Evolutionary conservation across 352 stramenopile genomes (phyloP).

Genomic region (Pythium chondricola): DNA sequence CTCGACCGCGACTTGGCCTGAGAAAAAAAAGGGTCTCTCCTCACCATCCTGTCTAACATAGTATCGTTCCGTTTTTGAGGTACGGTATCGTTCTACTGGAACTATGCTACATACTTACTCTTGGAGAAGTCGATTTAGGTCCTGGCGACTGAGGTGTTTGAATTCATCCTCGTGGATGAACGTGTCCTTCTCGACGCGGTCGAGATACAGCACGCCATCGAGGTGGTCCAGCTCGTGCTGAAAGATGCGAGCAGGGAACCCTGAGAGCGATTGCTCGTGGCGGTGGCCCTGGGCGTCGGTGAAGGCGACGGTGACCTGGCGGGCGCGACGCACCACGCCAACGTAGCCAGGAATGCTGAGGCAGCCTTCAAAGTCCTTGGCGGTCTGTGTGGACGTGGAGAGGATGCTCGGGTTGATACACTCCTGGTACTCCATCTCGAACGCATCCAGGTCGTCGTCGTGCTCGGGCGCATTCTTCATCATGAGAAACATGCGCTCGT

Average conservation of each 20-base stretch:
- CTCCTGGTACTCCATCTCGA: slow-evolving; percentile 56
- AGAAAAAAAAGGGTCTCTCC: too few species aligned
- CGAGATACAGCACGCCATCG: slow-evolving; percentile 69
- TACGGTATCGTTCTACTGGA: too few species aligned
- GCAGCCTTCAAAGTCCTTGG: slow-evolving; percentile 82
- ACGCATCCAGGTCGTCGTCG: slow-evolving; percentile 38
- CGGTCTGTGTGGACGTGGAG: slow-evolving; percentile 33
- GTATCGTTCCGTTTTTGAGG: too few species aligned
- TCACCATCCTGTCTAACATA: too few species aligned
- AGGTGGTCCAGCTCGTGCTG: slow-evolving; percentile 82
- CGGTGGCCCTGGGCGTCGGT: slow-evolving; percentile 40
- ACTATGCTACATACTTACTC: too few species aligned
- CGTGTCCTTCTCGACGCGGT: slow-evolving; percentile 56
- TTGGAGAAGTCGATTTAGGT: too few species aligned
- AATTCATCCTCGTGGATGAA: slow-evolving; percentile 86
- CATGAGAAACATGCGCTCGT: slow-evolving; percentile 81
- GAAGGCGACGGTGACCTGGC: slow-evolving; percentile 65
- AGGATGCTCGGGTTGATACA: slow-evolving; percentile 78
- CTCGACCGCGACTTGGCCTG: too few species aligned
- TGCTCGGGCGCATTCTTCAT: slow-evolving; percentile 55
- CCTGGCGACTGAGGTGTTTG: slow-evolving; percentile 45
- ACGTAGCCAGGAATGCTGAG: slow-evolving; percentile 79
- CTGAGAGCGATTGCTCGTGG: slow-evolving; percentile 48
- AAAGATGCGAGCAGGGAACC: slow-evolving; percentile 80
- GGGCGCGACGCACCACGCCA: slow-evolving; percentile 53